These are phyloP conservation scores for Kwoniella mangroviensis DNA, from an alignment of 768 basidiomycete genomes.

Conservation along the genomic window DNA sequence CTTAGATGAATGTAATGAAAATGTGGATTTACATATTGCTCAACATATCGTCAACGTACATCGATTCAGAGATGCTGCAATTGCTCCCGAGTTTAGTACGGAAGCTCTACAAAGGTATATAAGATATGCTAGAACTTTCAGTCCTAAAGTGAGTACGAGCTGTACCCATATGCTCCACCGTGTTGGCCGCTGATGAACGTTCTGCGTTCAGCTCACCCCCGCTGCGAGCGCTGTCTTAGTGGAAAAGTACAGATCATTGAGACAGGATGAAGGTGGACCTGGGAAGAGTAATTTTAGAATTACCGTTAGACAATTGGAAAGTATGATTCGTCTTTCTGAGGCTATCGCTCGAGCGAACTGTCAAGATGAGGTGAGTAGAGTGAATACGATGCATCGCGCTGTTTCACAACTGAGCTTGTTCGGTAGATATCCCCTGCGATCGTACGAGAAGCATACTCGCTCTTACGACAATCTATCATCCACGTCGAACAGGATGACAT, in stretches of 20 bases:
- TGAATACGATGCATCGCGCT: too few relatives aligned
- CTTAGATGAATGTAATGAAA: constrained; percentile 93
- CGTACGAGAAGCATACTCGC: constrained; percentile 91
- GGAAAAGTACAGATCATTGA: constrained; percentile 87
- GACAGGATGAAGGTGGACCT: constrained; percentile 90
- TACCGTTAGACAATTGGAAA: constrained; percentile 95
- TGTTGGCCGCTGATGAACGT: constrained; percentile 12
- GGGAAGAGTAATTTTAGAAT: constrained; percentile 90
- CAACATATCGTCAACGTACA: constrained; percentile 98
- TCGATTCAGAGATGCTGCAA: constrained; percentile 90
- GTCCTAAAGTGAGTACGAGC: constrained; percentile 74
- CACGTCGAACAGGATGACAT: constrained; percentile 99
- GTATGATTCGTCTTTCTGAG: constrained; percentile 96
- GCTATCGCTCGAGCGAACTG: constrained; percentile 98
- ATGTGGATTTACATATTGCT: constrained; percentile 88
- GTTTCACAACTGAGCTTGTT: constrained; percentile 11
- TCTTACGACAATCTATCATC: constrained; percentile 95
- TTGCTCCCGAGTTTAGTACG: constrained; percentile 95
- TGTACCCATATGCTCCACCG: neutral
- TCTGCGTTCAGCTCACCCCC: constrained; percentile 72
- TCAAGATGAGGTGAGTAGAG: constrained; percentile 73
- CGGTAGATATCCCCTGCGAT: constrained; percentile 85
- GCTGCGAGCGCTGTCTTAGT: constrained; percentile 92
- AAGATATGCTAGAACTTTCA: constrained; percentile 94
- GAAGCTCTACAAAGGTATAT: constrained; percentile 96